Conservation (phyloP, 1,284 basidiomycete species). For the Vanrija pseudolonga region DNA sequence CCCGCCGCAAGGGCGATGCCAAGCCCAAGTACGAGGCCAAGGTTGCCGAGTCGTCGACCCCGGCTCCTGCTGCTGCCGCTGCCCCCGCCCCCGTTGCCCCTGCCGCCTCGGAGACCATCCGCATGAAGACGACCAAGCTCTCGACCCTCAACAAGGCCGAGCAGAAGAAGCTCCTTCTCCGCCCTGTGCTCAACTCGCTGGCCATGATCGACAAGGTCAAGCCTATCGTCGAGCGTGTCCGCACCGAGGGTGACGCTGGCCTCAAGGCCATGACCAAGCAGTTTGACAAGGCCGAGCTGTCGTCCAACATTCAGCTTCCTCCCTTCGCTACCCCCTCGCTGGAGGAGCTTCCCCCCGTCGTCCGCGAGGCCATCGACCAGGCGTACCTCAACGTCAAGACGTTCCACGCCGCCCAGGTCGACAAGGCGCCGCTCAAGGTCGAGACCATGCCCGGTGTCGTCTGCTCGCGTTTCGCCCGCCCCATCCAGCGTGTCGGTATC, state of each 20-base stretch:
- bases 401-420: slow-evolving; percentile 83
- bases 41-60: slow-evolving; percentile 31
- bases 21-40: slow-evolving; percentile 74
- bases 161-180: slow-evolving; percentile 68
- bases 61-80: slow-evolving; percentile 30
- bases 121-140: slow-evolving; percentile 70
- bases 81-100: slow-evolving; percentile 37
- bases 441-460: slow-evolving; percentile 98
- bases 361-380: slow-evolving; percentile 80
- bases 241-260: slow-evolving; percentile 77
- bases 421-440: slow-evolving; percentile 68
- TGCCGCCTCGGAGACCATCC: slow-evolving; percentile 53
- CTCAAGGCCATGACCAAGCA: slow-evolving; percentile 86
- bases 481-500: slow-evolving; percentile 90
- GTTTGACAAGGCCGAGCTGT: slow-evolving; percentile 71
- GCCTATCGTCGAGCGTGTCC: slow-evolving; percentile 88
- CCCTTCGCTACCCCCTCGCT: slow-evolving; percentile 49
- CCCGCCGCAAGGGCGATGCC: slow-evolving; percentile 84
- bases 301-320: slow-evolving; percentile 49
- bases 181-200: slow-evolving; percentile 86
- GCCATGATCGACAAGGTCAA: slow-evolving; percentile 94
- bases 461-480: slow-evolving; percentile 87
- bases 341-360: slow-evolving; percentile 60
- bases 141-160: slow-evolving; percentile 57
- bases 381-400: slow-evolving; percentile 89